Evolutionary conservation across 1,284 basidiomycete genomes (phyloP).

Genomic region (Sparassis latifolia): DNA sequence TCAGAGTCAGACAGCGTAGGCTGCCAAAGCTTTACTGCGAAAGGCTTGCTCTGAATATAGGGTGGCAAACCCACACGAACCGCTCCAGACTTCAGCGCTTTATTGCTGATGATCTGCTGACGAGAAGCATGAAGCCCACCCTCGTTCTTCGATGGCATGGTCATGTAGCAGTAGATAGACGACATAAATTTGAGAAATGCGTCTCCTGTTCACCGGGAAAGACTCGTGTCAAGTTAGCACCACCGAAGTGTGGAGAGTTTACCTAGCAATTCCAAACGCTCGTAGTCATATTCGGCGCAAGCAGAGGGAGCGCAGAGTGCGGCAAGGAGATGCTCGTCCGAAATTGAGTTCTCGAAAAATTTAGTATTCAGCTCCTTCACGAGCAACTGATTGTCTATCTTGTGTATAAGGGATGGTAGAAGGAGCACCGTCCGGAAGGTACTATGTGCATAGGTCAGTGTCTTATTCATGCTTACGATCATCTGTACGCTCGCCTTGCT

Average conservation of each 20-base stretch:
- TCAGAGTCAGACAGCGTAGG: constrained; percentile 17
- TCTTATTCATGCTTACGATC: background rate
- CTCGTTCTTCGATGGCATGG: constrained; percentile 53
- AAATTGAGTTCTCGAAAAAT: constrained; percentile 54
- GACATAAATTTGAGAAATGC: constrained; percentile 74
- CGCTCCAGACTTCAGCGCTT: constrained; percentile 51
- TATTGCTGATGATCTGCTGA: constrained; percentile 69
- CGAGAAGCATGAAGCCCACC: constrained; percentile 58
- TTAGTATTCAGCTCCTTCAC: constrained; percentile 72
- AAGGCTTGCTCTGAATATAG: constrained; percentile 68
- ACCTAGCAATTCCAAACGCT: constrained; percentile 78
- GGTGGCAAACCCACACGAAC: constrained; percentile 50
- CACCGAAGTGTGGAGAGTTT: constrained; percentile 7
- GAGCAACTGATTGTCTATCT: constrained; percentile 65
- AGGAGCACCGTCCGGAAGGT: constrained; percentile 58
- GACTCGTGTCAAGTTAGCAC: background rate
- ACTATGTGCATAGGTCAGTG: constrained; percentile 29
- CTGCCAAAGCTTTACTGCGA: constrained; percentile 58
- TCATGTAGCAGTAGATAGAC: constrained; percentile 68
- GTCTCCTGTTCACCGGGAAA: constrained; percentile 46
- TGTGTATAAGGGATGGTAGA: constrained; percentile 63
- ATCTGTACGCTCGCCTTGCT: constrained; percentile 45
- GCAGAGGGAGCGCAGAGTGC: constrained; percentile 66
- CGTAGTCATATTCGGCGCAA: constrained; percentile 65
- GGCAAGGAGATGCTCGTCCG: constrained; percentile 51